A percentile compares a stretch with the other conserved stretches of the same genome.
Conservation (phyloP, 192 early-diverging fungal species). For the Backusella tuberculispora region DNA sequence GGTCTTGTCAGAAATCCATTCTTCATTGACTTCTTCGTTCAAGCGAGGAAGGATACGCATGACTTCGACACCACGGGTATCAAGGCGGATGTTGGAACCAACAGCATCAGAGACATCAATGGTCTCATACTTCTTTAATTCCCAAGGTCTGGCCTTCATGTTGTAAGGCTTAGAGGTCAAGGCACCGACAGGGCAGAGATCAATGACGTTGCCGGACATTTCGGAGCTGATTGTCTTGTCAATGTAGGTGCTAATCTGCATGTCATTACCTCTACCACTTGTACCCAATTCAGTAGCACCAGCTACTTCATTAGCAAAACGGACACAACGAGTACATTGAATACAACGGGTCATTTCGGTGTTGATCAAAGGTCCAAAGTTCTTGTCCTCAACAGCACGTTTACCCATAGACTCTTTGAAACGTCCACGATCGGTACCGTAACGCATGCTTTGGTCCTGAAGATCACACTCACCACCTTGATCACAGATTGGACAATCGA, state of each 20-base stretch:
- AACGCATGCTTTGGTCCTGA: constrained; percentile 97
- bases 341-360: constrained; percentile 99
- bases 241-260: constrained; percentile 98
- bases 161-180: constrained; percentile 97
- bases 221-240: constrained; percentile 87
- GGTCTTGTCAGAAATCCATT: constrained; percentile 99
- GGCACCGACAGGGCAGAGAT: constrained; percentile 98
- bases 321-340: constrained; percentile 98
- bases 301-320: constrained; percentile 98
- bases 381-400: constrained; percentile 97
- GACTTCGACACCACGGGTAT: constrained; percentile 94
- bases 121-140: constrained; percentile 93
- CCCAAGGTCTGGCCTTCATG: constrained; percentile 95
- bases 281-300: constrained; percentile 95
- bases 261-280: constrained; percentile 93
- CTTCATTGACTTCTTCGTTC: constrained; percentile 98
- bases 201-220: constrained; percentile 97
- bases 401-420: constrained; percentile 84
- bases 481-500: constrained; percentile 99
- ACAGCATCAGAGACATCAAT: constrained; percentile 95
- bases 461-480: constrained; percentile 99
- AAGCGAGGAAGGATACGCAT: constrained; percentile 94
- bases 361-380: constrained; percentile 94
- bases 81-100: constrained; percentile 94
- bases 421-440: constrained; percentile 92